These are phyloP conservation scores for Dactylonectria estremocensis DNA, from an alignment of 2,329 filamentous ascomycete genomes.

Conservation along the genomic window DNA sequence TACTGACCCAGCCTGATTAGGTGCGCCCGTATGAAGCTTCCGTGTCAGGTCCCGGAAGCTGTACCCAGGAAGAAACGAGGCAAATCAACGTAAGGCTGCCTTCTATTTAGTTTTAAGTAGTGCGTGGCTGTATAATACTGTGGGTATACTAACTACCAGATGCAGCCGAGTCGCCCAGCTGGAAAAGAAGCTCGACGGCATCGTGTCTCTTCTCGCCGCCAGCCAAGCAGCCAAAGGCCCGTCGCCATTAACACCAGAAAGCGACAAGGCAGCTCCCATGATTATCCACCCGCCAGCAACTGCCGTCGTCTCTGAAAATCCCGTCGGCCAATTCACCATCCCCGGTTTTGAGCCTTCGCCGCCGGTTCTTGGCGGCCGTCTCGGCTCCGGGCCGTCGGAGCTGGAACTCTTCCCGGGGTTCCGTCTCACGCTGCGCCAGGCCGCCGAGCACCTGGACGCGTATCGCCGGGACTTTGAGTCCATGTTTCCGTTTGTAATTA, in stretches of 20 bases:
- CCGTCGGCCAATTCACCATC: neutral
- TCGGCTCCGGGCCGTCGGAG: conserved; percentile 8
- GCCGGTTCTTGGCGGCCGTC: neutral
- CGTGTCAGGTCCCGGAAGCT: conserved; percentile 53
- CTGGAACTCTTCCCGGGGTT: conserved; percentile 55
- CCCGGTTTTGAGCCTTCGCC: neutral
- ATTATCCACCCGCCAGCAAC: neutral
- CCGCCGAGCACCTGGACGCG: conserved; percentile 49
- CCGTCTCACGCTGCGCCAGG: conserved; percentile 52
- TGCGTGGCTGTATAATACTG: neutral
- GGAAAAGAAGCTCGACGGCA: conserved; percentile 59
- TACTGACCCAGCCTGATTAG: conserved; percentile 38
- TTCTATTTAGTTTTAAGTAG: neutral
- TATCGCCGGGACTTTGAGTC: conserved; percentile 54
- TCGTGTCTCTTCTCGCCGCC: conserved; percentile 55
- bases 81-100: conserved; percentile 52
- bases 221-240: conserved; percentile 46
- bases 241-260: conserved; percentile 45
- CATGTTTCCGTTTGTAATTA: conserved; percentile 57
- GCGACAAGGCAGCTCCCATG: conserved; percentile 36
- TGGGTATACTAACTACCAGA: conserved; percentile 5
- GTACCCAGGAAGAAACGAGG: conserved; percentile 54
- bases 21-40: conserved; percentile 53
- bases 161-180: conserved; percentile 56
- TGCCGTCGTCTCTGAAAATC: neutral